These are phyloP conservation scores for Naumovozyma castellii DNA, from an alignment of 805 yeast species.

Conservation along the genomic window DNA sequence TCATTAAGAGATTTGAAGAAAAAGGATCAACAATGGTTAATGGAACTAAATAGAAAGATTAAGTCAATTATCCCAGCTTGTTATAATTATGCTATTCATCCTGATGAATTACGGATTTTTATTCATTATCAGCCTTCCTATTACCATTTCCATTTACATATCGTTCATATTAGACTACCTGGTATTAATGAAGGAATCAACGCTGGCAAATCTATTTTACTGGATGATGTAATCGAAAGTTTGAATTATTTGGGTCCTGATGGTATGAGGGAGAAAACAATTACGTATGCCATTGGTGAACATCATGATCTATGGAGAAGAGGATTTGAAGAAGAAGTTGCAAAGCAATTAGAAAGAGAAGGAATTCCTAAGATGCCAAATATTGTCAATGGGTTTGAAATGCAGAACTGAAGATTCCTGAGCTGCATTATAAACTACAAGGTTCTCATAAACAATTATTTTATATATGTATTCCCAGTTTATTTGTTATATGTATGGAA, in stretches of 20 bases:
- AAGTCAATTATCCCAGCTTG: constrained; percentile 37
- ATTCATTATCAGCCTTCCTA: constrained; percentile 94
- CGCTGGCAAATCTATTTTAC: constrained; percentile 70
- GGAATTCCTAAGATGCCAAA: constrained; percentile 23
- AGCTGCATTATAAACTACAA: too few relatives aligned
- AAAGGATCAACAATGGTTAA: constrained; percentile 50
- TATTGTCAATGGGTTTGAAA: constrained; percentile 6
- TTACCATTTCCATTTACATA: constrained; percentile 90
- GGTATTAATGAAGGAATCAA: constrained; percentile 61
- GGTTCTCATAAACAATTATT: too few relatives aligned
- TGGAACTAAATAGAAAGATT: constrained; percentile 37
- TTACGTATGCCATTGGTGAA: constrained; percentile 66
- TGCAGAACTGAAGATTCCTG: too few relatives aligned
- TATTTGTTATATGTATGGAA: too few relatives aligned
- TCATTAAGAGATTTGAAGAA: constrained; percentile 66
- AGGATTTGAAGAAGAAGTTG: constrained; percentile 24
- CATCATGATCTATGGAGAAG: constrained; percentile 63
- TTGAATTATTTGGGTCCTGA: constrained; percentile 43
- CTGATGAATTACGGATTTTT: constrained; percentile 61
- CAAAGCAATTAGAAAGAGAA: constrained; percentile 19
- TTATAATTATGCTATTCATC: constrained; percentile 36
- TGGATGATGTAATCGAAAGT: constrained; percentile 75
- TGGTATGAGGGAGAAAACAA: constrained; percentile 48
- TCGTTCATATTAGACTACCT: constrained; percentile 62
- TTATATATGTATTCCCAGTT: too few relatives aligned